Evolutionary conservation across 2,329 filamentous ascomycete genomes (phyloP).

Genomic region (Harringtonia aguacate): DNA sequence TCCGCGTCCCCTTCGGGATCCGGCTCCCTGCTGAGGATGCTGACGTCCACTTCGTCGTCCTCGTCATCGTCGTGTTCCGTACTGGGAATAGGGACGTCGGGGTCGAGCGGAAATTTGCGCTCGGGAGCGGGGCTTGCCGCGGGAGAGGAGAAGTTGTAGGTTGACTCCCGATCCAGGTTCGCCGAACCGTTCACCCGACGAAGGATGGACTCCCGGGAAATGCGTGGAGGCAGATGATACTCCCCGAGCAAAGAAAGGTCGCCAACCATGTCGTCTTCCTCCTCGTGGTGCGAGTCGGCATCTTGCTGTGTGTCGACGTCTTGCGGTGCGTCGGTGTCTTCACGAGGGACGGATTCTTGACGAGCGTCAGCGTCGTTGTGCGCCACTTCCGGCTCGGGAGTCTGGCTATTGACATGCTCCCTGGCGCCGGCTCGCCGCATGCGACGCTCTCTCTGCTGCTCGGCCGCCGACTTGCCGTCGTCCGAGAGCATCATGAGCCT

Average conservation of each 20-base stretch:
- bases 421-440: constrained; percentile 51
- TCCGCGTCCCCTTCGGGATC: constrained; percentile 25
- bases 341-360: too few relatives aligned
- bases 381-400: constrained; percentile 28
- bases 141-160: constrained; percentile 54
- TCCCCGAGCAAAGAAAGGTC: constrained; percentile 50
- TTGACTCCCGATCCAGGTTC: constrained; percentile 48
- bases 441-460: constrained; percentile 57
- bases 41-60: constrained; percentile 39
- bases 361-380: constrained; percentile 18
- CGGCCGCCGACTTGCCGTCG: constrained; percentile 50
- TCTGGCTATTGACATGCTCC: constrained; percentile 31
- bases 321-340: too few relatives aligned
- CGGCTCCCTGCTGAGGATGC: constrained; percentile 53
- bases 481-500: constrained; percentile 82
- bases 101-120: constrained; percentile 57
- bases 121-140: constrained; percentile 47
- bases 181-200: constrained; percentile 67
- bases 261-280: constrained; percentile 49
- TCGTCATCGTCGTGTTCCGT: constrained; percentile 42
- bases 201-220: constrained; percentile 89
- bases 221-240: constrained; percentile 61
- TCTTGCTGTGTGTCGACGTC: constrained; percentile 17
- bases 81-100: constrained; percentile 82
- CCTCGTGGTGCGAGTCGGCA: constrained; percentile 29